These are phyloP conservation scores for Klebsormidium nitens DNA, from an alignment of 139 green algal genomes.

Conservation along the genomic window DNA sequence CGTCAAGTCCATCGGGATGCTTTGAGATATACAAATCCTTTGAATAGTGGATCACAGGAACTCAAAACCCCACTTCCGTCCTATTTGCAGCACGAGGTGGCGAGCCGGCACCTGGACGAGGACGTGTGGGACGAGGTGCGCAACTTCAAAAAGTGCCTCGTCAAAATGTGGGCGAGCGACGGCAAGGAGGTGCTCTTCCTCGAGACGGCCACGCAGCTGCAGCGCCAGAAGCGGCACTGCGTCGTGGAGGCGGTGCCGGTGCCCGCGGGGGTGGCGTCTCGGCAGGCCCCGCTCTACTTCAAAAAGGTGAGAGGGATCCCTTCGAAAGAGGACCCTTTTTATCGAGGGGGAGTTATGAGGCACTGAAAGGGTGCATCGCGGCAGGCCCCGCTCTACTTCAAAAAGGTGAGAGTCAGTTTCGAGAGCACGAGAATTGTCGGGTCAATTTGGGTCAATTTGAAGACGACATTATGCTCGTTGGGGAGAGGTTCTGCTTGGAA, in stretches of 20 bases:
- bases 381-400: constrained; percentile 61
- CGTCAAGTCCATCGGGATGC: constrained; percentile 31
- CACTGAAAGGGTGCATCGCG: constrained; percentile 20
- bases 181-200: constrained; percentile 69
- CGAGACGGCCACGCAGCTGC: constrained; percentile 74
- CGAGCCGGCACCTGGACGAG: constrained; percentile 51
- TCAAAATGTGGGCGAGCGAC: constrained; percentile 53
- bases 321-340: no score
- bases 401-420: no score
- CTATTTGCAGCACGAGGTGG: constrained; percentile 37
- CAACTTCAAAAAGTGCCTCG: constrained; percentile 98
- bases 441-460: no score
- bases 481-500: no score
- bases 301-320: constrained; percentile 60
- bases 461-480: no score
- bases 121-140: constrained; percentile 85
- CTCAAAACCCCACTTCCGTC: no score
- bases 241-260: constrained; percentile 82
- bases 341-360: no score
- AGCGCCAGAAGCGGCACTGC: constrained; percentile 55
- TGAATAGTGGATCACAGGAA: no score
- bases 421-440: no score
- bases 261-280: constrained; percentile 15
- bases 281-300: constrained; percentile 58
- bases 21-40: no score